These are phyloP conservation scores for Rhodotorula taiwanensis DNA, from an alignment of 768 basidiomycete species.

Conservation along the genomic window DNA sequence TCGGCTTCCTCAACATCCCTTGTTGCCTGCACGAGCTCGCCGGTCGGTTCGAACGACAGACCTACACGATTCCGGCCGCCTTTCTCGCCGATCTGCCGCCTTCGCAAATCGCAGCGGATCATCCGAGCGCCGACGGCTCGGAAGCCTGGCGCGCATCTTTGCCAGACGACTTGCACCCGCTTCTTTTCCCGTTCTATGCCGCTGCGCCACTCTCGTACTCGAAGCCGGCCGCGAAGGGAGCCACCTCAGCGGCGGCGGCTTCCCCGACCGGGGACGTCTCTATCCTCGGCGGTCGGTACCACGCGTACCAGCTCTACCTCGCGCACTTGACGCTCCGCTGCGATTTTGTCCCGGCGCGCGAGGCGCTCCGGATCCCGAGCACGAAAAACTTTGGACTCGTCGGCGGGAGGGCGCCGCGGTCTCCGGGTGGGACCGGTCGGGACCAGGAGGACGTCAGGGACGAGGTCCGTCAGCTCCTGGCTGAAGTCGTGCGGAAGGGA, in stretches of 20 bases:
- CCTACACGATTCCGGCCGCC: conserved; percentile 50
- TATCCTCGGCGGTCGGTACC: conserved; percentile 55
- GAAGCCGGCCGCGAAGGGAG: conserved; percentile 42
- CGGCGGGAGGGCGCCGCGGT: conserved; percentile 47
- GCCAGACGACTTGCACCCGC: conserved; percentile 24
- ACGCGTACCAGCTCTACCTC: conserved; percentile 79
- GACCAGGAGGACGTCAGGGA: conserved; percentile 1
- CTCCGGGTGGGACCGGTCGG: background rate
- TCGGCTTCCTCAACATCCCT: conserved; percentile 56
- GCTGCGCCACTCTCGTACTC: conserved; percentile 27
- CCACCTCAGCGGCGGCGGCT: no score
- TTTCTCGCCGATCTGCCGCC: conserved; percentile 37
- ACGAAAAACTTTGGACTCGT: conserved; percentile 89
- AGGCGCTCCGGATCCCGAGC: conserved; percentile 79
- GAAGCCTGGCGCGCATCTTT: conserved; percentile 17
- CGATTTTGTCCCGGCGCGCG: conserved; percentile 83
- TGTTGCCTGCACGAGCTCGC: conserved; percentile 61
- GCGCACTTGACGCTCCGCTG: conserved; percentile 62
- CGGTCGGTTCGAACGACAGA: conserved; percentile 68
- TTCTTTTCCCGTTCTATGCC: conserved; percentile 36
- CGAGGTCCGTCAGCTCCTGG: background rate
- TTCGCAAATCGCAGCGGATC: background rate
- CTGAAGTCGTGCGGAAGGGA: conserved; percentile 2
- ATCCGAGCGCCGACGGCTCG: no score
- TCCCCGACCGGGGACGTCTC: no score